Evolutionary conservation across 768 basidiomycete genomes (phyloP), one percentile per base, ranked within the genome.

Genomic region (Lactifluus rugatus): DNA sequence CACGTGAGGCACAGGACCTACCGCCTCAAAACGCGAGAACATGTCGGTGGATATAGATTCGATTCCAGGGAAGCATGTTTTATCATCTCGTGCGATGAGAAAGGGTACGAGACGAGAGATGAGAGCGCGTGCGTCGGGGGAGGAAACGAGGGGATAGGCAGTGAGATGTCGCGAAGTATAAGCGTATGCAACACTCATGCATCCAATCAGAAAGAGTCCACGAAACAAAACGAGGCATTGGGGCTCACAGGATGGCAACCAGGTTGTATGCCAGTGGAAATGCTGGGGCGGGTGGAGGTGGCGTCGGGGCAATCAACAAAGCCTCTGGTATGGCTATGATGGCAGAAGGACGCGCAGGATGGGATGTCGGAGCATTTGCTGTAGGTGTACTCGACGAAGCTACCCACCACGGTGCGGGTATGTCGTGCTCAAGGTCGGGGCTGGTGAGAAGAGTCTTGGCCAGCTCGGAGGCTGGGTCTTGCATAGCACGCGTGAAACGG

Each of bases 341-440:
- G 7, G 70, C 63, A 28, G 81, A 82, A 52, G 69, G 70, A n/a
- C 55, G 37, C 5, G 76, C 76, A 64, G 71, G 70, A 23, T 65
- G 67, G 9, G 36, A 28, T 26, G 14, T 19, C 5, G 48, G 26
- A 31, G 19, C 32, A 39, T 52, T 45, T 7, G 32, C 11, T 5
- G 21, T 28, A 10, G 23, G 10, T 23, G 39, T 37, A 31, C 19
- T 36, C 34, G 48, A 44, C 5, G 39, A 28, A n/a, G 34, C 21
- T 6, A 23, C 59, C 89, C 90, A 93, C 91, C 91, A 93, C 5
- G 90, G 89, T 5, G 73, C 70, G 4, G 70, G 70, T 21, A 70
- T 74, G n/a, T 75, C 76, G 5, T 71, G 69, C 28, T 76, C 75
- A 1, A 89, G 66, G 45, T 81, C 81, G 57, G 78, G 74, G 59